Percentiles rank a stretch among this genome's conserved stretches.
Evolutionary conservation across 1,284 basidiomycete genomes (phyloP).

Genomic region (Phellinidium pouzarii): DNA sequence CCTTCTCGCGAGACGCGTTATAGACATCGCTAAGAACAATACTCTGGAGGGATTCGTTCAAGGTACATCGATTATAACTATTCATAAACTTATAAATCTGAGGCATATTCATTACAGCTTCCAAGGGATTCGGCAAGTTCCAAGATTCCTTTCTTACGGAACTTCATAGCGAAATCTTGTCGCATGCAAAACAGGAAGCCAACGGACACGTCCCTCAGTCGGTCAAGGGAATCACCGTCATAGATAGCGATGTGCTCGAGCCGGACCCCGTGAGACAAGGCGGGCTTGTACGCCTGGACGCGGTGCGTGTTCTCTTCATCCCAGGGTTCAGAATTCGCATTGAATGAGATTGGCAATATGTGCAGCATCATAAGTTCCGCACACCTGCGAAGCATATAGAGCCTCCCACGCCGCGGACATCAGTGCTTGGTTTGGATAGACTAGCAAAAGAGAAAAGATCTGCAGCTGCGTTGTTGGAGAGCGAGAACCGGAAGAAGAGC

Average conservation of each 20-base stretch:
- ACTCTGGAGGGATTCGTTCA: slow-evolving; percentile 57
- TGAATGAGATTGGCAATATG: neutral
- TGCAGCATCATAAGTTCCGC: slow-evolving; percentile 70
- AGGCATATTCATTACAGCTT: slow-evolving; percentile 42
- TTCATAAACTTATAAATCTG: neutral
- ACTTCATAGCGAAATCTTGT: slow-evolving; percentile 49
- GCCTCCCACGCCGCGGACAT: slow-evolving; percentile 66
- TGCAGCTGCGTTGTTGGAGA: slow-evolving; percentile 43
- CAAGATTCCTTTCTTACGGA: slow-evolving; percentile 55
- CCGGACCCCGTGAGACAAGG: slow-evolving; percentile 72
- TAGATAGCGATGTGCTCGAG: slow-evolving; percentile 74
- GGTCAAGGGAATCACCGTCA: slow-evolving; percentile 70
- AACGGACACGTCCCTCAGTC: slow-evolving; percentile 49
- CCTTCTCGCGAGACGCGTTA: slow-evolving; percentile 69
- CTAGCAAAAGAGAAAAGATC: slow-evolving; percentile 83
- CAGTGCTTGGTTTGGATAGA: slow-evolving; percentile 79
- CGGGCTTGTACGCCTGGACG: slow-evolving; percentile 63
- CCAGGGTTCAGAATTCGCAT: neutral
- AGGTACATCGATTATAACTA: slow-evolving; percentile 28
- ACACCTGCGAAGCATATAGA: slow-evolving; percentile 65
- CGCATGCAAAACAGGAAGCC: slow-evolving; percentile 60
- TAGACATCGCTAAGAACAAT: slow-evolving; percentile 72
- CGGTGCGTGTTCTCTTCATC: slow-evolving; percentile 38
- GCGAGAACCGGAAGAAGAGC: slow-evolving; percentile 43
- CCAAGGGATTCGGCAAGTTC: slow-evolving; percentile 82